Conservation (phyloP, 352 stramenopile genomes). For the Pythium folliculosum region DNA sequence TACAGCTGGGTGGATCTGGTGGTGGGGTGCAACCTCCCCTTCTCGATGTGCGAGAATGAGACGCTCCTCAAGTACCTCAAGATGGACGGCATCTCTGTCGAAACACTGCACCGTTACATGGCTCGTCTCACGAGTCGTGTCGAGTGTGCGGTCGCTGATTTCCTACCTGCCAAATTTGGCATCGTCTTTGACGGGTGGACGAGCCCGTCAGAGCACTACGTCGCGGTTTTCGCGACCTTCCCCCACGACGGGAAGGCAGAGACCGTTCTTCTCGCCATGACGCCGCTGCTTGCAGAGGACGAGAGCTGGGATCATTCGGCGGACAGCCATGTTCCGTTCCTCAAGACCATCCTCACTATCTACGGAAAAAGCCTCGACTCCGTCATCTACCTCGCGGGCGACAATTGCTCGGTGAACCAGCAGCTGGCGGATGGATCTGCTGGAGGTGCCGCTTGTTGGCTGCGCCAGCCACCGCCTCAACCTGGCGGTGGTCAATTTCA, state of each 20-base stretch:
- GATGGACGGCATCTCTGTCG: conserved; percentile 9
- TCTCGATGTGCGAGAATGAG: conserved; percentile 8
- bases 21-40: conserved; percentile 9
- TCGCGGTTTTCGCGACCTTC: conserved; percentile 15
- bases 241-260: conserved; percentile 6
- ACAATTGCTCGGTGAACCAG: conserved; percentile 25
- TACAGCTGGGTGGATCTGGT: conserved; percentile 5
- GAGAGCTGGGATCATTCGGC: conserved; percentile 14
- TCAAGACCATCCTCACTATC: conserved; percentile 10
- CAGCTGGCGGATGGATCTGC: neutral
- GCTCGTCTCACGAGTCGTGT: neutral
- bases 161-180: conserved; percentile 12
- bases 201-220: conserved; percentile 13
- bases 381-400: conserved; percentile 20
- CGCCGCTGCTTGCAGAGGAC: conserved; percentile 9
- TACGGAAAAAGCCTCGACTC: conserved; percentile 1
- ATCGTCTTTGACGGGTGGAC: conserved; percentile 19
- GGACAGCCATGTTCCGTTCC: conserved; percentile 10
- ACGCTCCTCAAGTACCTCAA: conserved; percentile 4
- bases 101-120: neutral
- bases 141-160: neutral
- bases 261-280: conserved; percentile 18
- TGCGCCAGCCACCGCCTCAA: conserved; percentile 27
- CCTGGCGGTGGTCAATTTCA: conserved; percentile 7
- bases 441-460: conserved; percentile 20